Evolutionary conservation across 2,329 filamentous ascomycete species (phyloP), one percentile per base, ranked within the genome.

Genomic region (Alternaria ventricosa): DNA sequence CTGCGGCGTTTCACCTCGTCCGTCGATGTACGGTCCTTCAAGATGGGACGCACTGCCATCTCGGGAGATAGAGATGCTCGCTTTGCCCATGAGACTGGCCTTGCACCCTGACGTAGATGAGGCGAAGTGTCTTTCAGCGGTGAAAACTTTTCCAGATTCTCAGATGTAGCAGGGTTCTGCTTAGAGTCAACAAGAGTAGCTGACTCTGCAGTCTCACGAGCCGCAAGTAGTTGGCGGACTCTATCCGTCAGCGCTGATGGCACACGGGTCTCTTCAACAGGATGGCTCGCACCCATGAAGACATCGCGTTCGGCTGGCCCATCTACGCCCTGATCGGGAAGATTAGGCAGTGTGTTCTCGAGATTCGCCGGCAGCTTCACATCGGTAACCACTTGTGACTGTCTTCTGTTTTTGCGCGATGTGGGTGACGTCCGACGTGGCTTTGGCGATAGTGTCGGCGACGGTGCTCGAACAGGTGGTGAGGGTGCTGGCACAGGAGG

Each of bases 1-100:
- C 73, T 80, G 30, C 63, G 71, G 41, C 71, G 77, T 45, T 69
- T 70, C 28, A 74, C 67, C 30, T 78, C 78, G 44, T 79, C 73
- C 3, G 68, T 72, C 6, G 71, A 71, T 12, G 65, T 63, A n/a
- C 73, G 68, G 33, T 47, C 28, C n/a, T 78, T 74, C 18, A 72
- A 50, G 46, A 69, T 72, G 8, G 71, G 69, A 13, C 66, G 71
- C 22, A 69, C 44, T 8, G 68, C 51, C 15, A 67, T 60, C 13
- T 78, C 75, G 22, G 70, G 71, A 3, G 75, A 74, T 15, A 64
- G 65, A 10, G 73, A 74, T 62, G 73, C 77, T 33, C 68, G 66
- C 55, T 72, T 68, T 60, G 63, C 76, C 41, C 77, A 76, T 9
- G 76, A 73, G 18, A 66, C 65, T 36, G 70, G 71, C 47, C 72